phyloP scores from a whole-genome alignment of 441 rosid species.

The Iberis amara region DNA sequence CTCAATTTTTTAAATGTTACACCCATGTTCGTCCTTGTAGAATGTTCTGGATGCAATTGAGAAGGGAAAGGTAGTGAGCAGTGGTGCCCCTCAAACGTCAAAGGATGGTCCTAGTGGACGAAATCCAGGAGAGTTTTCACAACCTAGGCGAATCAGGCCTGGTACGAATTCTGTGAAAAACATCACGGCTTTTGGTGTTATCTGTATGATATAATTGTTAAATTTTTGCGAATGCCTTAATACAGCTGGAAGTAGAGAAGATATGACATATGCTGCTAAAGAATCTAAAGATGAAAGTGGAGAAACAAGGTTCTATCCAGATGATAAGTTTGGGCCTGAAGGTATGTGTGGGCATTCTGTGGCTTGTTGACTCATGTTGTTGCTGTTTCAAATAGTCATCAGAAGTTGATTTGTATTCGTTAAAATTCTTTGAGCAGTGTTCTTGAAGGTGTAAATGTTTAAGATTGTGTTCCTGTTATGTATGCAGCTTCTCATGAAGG shows the following conservation, averaged over 20 bases:
- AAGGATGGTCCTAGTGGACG: conserved; percentile 70
- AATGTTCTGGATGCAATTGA: conserved; percentile 74
- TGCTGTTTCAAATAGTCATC: conserved; percentile 8
- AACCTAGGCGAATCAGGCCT: conserved; percentile 58
- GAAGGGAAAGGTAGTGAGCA: conserved; percentile 76
- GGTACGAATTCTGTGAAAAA: conserved; percentile 42
- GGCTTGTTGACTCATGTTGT: conserved; percentile 15
- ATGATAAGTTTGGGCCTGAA: conserved; percentile 50
- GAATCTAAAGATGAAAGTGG: conserved; percentile 46
- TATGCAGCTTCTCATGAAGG: conserved; percentile 55
- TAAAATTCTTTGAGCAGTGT: not conserved
- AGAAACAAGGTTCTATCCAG: conserved; percentile 42
- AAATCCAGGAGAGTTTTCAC: conserved; percentile 45
- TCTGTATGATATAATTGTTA: conserved; percentile 11
- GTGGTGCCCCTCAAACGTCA: conserved; percentile 76
- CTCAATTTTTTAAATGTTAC: conserved; percentile 23
- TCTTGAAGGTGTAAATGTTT: conserved; percentile 8
- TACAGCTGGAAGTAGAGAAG: conserved; percentile 72
- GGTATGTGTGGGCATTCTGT: conserved; percentile 42
- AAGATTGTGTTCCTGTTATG: conserved; percentile 21
- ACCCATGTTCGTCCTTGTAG: conserved; percentile 35
- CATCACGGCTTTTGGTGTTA: conserved; percentile 12
- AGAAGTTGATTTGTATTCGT: not conserved
- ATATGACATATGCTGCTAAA: conserved; percentile 41
- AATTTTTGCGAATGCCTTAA: conserved; percentile 32